phyloP scores from a whole-genome alignment of 1,284 basidiomycete species.

The Cystobasidium pallidum region DNA sequence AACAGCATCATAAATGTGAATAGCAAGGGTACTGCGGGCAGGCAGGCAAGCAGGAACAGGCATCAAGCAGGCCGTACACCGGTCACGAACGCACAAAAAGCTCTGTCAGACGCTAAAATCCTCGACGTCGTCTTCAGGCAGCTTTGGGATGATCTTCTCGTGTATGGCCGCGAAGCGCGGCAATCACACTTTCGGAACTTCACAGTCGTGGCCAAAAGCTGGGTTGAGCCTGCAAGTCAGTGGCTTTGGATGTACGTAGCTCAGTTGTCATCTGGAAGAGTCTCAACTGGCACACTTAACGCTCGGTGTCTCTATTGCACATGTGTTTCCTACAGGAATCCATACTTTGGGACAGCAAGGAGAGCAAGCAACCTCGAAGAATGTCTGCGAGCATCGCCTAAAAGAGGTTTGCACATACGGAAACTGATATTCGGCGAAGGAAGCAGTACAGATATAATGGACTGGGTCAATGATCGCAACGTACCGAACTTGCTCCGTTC shows the following conservation, averaged over 20 bases:
- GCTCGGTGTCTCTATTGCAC: too few relatives aligned
- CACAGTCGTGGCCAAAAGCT: constrained; percentile 18
- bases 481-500: constrained; percentile 20
- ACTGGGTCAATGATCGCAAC: constrained; percentile 16
- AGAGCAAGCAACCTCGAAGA: constrained; percentile 2
- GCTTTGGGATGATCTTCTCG: constrained; percentile 12
- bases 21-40: constrained; percentile 1
- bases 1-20: not conserved
- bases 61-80: not conserved
- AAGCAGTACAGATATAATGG: constrained; percentile 28
- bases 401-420: constrained; percentile 2
- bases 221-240: constrained; percentile 24
- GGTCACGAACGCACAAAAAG: not conserved
- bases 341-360: constrained; percentile 22
- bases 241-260: constrained; percentile 20
- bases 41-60: not conserved
- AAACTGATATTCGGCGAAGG: constrained; percentile 34
- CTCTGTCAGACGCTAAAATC: constrained; percentile 14
- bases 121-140: constrained; percentile 18
- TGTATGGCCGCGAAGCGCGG: constrained; percentile 12
- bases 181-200: constrained; percentile 27
- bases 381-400: constrained; percentile 1
- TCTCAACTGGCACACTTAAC: too few relatives aligned
- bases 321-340: constrained; percentile 24
- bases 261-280: too few relatives aligned